Evolutionary conservation across 2,329 filamentous ascomycete species (phyloP).

Genomic region (Metarhizium sp.): DNA sequence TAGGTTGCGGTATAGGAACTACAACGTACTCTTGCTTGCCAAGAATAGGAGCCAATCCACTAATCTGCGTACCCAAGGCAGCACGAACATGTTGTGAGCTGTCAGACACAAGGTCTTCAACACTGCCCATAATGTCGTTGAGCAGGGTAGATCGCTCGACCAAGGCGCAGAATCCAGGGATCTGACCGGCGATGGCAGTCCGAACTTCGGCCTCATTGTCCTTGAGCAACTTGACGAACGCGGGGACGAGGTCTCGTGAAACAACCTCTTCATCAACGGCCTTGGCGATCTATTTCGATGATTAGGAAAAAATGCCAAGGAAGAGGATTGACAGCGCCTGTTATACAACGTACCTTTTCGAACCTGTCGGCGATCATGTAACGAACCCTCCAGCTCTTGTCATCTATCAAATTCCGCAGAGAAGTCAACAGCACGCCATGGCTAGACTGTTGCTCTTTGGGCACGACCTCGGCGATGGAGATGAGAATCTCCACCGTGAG

Average conservation of each 20-base stretch:
- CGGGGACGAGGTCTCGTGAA: conserved; percentile 83
- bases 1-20: background rate
- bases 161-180: conserved; percentile 89
- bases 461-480: conserved; percentile 91
- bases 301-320: background rate
- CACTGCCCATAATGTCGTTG: conserved; percentile 91
- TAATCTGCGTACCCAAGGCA: conserved; percentile 92
- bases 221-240: conserved; percentile 95
- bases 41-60: conserved; percentile 88
- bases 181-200: conserved; percentile 93
- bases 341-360: conserved; percentile 61
- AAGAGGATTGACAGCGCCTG: background rate
- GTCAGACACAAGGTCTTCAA: conserved; percentile 94
- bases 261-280: conserved; percentile 97
- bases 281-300: conserved; percentile 71
- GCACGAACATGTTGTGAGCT: conserved; percentile 94
- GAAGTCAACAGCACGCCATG: conserved; percentile 89
- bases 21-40: conserved; percentile 85
- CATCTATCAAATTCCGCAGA: conserved; percentile 87
- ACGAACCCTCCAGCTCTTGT: conserved; percentile 98
- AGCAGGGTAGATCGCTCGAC: conserved; percentile 82
- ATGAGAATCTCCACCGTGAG: conserved; percentile 95
- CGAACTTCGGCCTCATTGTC: conserved; percentile 96
- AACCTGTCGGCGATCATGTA: conserved; percentile 99
- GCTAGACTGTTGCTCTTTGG: conserved; percentile 95